Base-by-base conservation (phyloP, 2,329 filamentous ascomycete species). In the Neopestalotiopsis clavispora region DNA sequence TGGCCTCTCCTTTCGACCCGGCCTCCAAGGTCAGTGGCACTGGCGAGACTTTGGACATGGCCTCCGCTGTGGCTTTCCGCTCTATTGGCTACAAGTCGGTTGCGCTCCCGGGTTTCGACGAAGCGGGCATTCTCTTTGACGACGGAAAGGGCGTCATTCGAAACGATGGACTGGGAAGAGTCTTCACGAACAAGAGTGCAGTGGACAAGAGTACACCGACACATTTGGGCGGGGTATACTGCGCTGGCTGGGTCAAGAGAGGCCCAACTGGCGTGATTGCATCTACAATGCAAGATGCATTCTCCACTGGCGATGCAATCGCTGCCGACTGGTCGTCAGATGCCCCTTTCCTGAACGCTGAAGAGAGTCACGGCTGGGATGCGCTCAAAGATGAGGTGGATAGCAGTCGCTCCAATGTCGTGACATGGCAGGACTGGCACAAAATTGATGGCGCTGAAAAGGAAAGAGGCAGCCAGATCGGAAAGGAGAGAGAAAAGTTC, bases 201-300 rank as follows among this genome's bases (percentile, higher is more conserved):
- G 74, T 77, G 72, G 70, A 77, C 71, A 79, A 73, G 72, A 79
- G 69, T 75, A 84, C 66, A 74, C 83, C 72, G 80, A 85, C 70
- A 75, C 83, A 72, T 76, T 88, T 78, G 75, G 89, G 91, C 0
- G 94, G 95, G 0, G 80, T 97, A 34, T 99, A 99, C 81, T 97
- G 94, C 72, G 93, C 95, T 17, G 96, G 96, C 0, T 99, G 96
- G 96, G 94, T 98, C 10, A 98, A 98, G 83, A 89, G 92, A 45
- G 96, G 96, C 0, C 95, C 96, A 0, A 98, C 94, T 0, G 96
- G 96, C 2, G 95, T 98, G 3, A 99, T 99, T 78, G 95, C 95
- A 1, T 94, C 92, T 38, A 99, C 96, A 0, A 97, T 99, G 94
- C 89, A 92, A 69, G 96, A 99, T 78, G 95, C 96, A 0, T 99